Evolutionary conservation across 805 yeast species (phyloP).

Genomic region (Starmera caribaea): DNA sequence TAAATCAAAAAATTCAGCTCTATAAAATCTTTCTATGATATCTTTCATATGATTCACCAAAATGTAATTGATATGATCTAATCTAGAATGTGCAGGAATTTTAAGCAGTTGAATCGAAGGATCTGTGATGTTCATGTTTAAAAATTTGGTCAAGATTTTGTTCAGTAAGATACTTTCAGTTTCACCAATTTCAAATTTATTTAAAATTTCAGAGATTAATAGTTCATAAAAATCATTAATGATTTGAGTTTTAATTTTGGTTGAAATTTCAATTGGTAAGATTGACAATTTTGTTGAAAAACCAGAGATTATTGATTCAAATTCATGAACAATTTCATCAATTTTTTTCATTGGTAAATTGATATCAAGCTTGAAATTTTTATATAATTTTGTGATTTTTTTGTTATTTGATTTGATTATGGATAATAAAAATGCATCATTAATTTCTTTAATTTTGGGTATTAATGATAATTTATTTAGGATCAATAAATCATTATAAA

Average conservation of each 20-base stretch:
- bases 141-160: conserved; percentile 9
- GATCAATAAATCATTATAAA: conserved; percentile 13
- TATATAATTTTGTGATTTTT: conserved; percentile 2
- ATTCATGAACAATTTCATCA: conserved; percentile 3
- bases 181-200: conserved; percentile 13
- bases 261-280: conserved; percentile 2
- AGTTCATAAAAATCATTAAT: conserved; percentile 12
- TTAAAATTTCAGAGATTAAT: conserved; percentile 9
- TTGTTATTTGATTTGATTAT: conserved; percentile 5
- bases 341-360: too few species aligned
- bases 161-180: conserved; percentile 14
- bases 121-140: conserved; percentile 8
- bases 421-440: conserved; percentile 16
- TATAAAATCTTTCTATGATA: conserved; percentile 29
- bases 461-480: conserved; percentile 2
- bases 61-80: conserved; percentile 13
- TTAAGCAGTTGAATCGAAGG: conserved; percentile 1
- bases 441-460: conserved; percentile 32
- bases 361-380: neutral
- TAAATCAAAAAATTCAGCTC: conserved; percentile 30
- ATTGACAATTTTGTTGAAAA: conserved; percentile 4
- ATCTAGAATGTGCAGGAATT: conserved; percentile 12
- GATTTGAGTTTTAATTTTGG: conserved; percentile 6
- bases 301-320: conserved; percentile 5
- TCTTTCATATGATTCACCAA: conserved; percentile 28